Percentiles rank a stretch among this genome's conserved stretches.
Conservation (phyloP, 2,329 filamentous ascomycete species). For the Ophiostoma angusticollis region DNA sequence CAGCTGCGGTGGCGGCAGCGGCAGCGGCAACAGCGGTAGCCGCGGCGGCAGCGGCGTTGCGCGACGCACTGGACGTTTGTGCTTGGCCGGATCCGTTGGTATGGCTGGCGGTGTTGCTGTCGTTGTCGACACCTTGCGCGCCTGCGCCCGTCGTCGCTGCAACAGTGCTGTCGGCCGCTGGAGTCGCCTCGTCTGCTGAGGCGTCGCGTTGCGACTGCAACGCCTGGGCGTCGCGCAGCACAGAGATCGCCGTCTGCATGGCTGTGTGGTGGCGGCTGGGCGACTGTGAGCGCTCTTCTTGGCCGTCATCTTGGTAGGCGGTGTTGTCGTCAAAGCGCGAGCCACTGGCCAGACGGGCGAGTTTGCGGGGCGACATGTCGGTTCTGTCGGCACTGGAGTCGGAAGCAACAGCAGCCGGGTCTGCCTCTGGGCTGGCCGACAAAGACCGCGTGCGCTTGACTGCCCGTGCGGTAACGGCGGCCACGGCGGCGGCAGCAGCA, state of each 20-base stretch:
- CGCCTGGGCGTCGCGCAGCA: conserved; percentile 12
- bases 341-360: conserved; percentile 33
- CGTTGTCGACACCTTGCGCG: not conserved
- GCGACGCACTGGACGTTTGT: conserved; percentile 20
- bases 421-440: conserved; percentile 30
- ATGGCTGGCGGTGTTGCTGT: too few relatives aligned
- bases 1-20: conserved; percentile 18
- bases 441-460: conserved; percentile 26
- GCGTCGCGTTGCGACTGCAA: conserved; percentile 15
- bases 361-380: conserved; percentile 39
- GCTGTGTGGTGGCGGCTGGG: conserved; percentile 36
- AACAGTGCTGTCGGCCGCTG: conserved; percentile 15
- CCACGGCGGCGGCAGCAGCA: conserved; percentile 16
- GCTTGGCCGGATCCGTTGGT: too few relatives aligned
- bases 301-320: not conserved
- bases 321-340: conserved; percentile 11
- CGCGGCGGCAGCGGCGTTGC: not conserved
- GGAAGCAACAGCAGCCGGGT: conserved; percentile 24
- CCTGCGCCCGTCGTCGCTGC: not conserved
- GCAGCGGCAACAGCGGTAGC: conserved; percentile 7
- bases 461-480: conserved; percentile 20
- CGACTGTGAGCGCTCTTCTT: too few relatives aligned
- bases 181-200: conserved; percentile 23
- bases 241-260: conserved; percentile 34
- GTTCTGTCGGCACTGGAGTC: conserved; percentile 15